phyloP scores from a whole-genome alignment of 768 basidiomycete genomes.

The Tulasnella sp. region DNA sequence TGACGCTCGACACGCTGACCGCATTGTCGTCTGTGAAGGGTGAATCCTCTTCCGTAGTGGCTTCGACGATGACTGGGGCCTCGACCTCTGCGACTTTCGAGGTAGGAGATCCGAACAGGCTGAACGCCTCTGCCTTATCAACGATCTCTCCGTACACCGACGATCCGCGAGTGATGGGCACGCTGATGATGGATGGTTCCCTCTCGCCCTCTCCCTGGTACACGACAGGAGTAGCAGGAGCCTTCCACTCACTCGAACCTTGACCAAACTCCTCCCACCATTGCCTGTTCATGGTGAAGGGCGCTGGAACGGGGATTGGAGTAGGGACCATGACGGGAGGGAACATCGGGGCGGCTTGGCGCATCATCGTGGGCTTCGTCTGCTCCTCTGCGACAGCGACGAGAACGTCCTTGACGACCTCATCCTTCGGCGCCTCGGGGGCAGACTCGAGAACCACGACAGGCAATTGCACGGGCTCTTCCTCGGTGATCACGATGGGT shows the following conservation, averaged over 20 bases:
- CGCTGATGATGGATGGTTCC: not conserved
- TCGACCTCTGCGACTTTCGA: not conserved
- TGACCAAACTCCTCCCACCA: not conserved
- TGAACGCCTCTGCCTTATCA: not conserved
- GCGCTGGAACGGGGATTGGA: not conserved
- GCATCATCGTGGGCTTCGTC: too few species aligned
- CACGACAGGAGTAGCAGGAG: not conserved
- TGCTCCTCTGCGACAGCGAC: too few species aligned
- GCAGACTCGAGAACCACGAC: too few species aligned
- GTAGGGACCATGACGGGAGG: not conserved
- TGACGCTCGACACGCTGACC: not conserved
- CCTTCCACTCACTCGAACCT: not conserved
- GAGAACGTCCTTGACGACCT: too few species aligned
- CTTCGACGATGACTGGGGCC: not conserved
- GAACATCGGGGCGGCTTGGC: not conserved
- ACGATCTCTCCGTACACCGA: not conserved
- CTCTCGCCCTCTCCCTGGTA: slow-evolving; percentile 10
- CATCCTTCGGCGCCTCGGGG: too few species aligned
- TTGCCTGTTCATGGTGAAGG: not conserved
- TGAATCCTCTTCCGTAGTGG: not conserved
- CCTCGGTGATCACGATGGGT: too few species aligned
- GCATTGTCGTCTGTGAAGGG: slow-evolving; percentile 3
- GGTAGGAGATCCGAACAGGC: not conserved
- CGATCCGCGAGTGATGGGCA: not conserved
- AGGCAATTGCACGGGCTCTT: too few species aligned